Evolutionary conservation across 305 asterid species (phyloP), one percentile per base, ranked within the genome.

Genomic region (Coffea humblotiana): DNA sequence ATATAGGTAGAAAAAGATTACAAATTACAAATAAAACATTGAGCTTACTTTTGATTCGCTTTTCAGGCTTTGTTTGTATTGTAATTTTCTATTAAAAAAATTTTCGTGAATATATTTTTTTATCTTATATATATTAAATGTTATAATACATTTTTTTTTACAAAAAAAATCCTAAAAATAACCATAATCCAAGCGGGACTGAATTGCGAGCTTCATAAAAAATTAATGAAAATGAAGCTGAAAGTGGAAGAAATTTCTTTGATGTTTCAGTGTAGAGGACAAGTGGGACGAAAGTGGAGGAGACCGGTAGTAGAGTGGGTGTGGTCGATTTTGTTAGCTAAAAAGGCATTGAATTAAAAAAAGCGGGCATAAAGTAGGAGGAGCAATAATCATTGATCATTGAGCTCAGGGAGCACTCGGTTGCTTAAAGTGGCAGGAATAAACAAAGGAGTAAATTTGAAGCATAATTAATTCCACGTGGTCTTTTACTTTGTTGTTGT

Each of bases 381-480:
- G 3, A 49, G 56, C 56, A 49, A 13, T 13, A 19, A 54, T 56
- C 52, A 74, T 25, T 6, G n/a, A 29, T 35, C 45, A 18, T 35
- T 15, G 8, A 14, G 27, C 16, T 61, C 14, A n/a, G 14, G 0
- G 15, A 15, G 71, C 71, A 66, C 71, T 66, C 4, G 68, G 16
- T n/a, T n/a, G 71, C 45, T 66, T 66, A 29, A 14, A 32, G 45
- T 4, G 21, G 43, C 70, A 12, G 66, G 15, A 3, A 48, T 9
- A 6, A 15, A 1, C 1, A 1, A 43, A 77, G n/a, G 56, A 68
- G 75, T 69, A 68, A 68, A 67, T 68, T 1, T 78, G 68, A 78
- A 77, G 80, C 51, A 21, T 65, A 66, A 66, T 48, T 49, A 48
- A 77, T 77, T 10, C 15, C 72, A 47, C 40, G 49, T 64, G 48